Conservation (phyloP, 805 yeast species). For the Wickerhamomyces xylosicus region DNA sequence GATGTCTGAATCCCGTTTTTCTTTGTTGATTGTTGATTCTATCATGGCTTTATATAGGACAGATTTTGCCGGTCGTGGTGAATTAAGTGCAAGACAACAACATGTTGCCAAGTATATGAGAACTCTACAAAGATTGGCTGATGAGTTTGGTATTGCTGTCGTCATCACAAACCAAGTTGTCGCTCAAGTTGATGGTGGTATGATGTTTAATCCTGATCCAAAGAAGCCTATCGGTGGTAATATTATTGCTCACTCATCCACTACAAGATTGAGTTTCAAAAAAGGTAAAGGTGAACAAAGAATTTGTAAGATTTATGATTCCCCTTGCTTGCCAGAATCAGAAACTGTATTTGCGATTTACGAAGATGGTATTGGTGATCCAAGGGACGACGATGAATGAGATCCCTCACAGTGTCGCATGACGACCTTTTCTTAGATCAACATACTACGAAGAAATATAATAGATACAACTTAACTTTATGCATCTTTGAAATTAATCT, state of each 20-base stretch:
- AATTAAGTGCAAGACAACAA: slow-evolving; percentile 86
- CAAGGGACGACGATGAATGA: slow-evolving; percentile 44
- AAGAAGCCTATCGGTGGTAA: slow-evolving; percentile 98
- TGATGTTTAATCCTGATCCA: slow-evolving; percentile 85
- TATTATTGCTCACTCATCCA: slow-evolving; percentile 92
- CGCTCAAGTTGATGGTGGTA: slow-evolving; percentile 90
- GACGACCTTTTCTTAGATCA: too few relatives aligned
- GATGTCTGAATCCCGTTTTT: slow-evolving; percentile 93
- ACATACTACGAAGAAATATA: too few relatives aligned
- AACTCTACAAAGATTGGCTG: slow-evolving; percentile 85
- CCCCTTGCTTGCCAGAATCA: slow-evolving; percentile 93
- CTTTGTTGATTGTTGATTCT: slow-evolving; percentile 88
- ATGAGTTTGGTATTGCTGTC: slow-evolving; percentile 95
- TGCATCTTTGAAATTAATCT: too few relatives aligned
- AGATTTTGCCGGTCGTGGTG: slow-evolving; percentile 93
- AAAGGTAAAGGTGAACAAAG: slow-evolving; percentile 91
- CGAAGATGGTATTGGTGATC: slow-evolving; percentile 96
- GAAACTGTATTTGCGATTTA: slow-evolving; percentile 93
- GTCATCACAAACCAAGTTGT: slow-evolving; percentile 94
- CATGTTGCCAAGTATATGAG: slow-evolving; percentile 93
- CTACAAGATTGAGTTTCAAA: slow-evolving; percentile 82
- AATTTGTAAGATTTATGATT: slow-evolving; percentile 88
- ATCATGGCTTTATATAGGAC: slow-evolving; percentile 95
- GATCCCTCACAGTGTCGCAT: too few relatives aligned
- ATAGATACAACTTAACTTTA: too few relatives aligned